phyloP scores from a whole-genome alignment of 768 basidiomycete genomes.

The Lactifluus pinguis region DNA sequence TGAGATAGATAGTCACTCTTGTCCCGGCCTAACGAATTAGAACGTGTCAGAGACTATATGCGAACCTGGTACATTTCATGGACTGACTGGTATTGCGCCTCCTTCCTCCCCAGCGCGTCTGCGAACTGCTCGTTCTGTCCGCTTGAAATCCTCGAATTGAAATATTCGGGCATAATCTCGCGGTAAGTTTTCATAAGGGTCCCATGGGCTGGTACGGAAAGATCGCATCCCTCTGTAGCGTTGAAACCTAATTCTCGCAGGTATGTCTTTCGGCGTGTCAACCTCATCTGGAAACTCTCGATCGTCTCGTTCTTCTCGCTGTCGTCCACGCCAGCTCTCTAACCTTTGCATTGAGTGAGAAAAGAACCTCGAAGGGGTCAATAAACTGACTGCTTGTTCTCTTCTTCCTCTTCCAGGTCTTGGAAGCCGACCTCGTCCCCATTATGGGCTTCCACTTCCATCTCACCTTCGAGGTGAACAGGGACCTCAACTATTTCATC shows the following conservation, averaged over 20 bases:
- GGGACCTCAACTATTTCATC: conserved; percentile 55
- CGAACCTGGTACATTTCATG: neutral
- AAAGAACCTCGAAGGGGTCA: conserved; percentile 3
- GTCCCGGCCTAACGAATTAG: conserved; percentile 56
- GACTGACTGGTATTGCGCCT: conserved; percentile 53
- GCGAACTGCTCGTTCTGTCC: conserved; percentile 66
- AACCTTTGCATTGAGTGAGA: conserved; percentile 36
- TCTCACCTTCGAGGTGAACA: conserved; percentile 40
- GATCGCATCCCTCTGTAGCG: conserved; percentile 86
- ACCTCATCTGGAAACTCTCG: conserved; percentile 91
- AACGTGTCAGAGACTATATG: neutral
- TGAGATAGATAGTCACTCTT: conserved; percentile 69
- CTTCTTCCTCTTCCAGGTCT: conserved; percentile 77
- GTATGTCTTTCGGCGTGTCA: conserved; percentile 81
- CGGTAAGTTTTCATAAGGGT: conserved; percentile 92
- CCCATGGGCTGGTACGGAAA: conserved; percentile 95
- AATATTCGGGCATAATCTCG: conserved; percentile 92
- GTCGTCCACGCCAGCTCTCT: conserved; percentile 56
- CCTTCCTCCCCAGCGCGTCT: conserved; percentile 57
- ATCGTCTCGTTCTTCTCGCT: conserved; percentile 73
- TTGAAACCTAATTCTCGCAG: conserved; percentile 79
- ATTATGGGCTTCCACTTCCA: conserved; percentile 37
- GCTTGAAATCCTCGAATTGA: conserved; percentile 91
- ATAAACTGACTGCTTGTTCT: conserved; percentile 67
- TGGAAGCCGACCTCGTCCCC: conserved; percentile 51